These are phyloP conservation scores for Lycium barbarum DNA, from an alignment of 257 asterid species.

Conservation along the genomic window DNA sequence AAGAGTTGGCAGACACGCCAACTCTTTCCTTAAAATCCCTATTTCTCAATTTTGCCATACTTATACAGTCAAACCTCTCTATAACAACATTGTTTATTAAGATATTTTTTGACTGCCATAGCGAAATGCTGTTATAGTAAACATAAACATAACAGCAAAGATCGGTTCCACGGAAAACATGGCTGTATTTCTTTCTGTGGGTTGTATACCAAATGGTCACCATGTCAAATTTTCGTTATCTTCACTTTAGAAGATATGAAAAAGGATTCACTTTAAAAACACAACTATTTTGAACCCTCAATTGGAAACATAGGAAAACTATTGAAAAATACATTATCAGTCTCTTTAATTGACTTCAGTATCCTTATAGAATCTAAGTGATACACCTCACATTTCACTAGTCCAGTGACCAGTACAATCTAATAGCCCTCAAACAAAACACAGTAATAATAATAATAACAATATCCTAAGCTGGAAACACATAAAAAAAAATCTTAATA, in stretches of 20 bases:
- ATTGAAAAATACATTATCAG: neutral
- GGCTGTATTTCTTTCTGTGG: neutral
- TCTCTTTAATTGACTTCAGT: neutral
- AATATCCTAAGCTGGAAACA: neutral
- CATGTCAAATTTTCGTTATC: neutral
- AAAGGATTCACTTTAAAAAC: neutral
- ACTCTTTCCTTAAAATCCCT: constrained; percentile 16
- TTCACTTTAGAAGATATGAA: constrained; percentile 6
- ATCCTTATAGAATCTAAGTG: constrained; percentile 4
- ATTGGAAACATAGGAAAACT: neutral
- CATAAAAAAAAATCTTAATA: neutral
- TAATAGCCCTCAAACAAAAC: neutral
- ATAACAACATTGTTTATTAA: too few relatives aligned
- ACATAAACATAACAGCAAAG: too few relatives aligned
- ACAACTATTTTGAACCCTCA: neutral
- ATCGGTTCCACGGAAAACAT: too few relatives aligned
- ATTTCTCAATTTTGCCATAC: neutral
- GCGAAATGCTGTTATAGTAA: too few relatives aligned
- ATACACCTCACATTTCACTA: constrained; percentile 22
- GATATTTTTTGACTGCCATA: too few relatives aligned
- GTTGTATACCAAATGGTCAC: neutral
- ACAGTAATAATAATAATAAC: neutral
- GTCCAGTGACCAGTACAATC: neutral
- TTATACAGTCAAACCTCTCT: neutral
- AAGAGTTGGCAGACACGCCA: neutral